Conservation (phyloP, 768 basidiomycete species). For the Tremella mesenterica region DNA sequence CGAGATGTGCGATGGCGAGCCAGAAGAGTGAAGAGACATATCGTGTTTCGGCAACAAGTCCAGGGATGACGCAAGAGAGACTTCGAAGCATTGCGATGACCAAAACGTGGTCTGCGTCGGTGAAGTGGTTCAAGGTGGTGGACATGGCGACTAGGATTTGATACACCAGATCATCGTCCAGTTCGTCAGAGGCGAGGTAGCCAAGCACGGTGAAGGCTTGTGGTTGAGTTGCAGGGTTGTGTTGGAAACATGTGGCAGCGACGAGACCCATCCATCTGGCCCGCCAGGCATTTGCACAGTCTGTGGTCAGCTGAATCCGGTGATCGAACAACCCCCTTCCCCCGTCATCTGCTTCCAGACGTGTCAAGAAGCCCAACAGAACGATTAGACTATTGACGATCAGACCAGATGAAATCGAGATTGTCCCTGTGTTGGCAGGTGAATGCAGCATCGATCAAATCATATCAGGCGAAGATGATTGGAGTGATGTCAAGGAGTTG, state of each 20-base stretch:
- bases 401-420: too few species aligned
- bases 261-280: constrained; percentile 89
- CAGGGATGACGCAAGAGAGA: constrained; percentile 67
- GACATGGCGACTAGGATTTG: constrained; percentile 84
- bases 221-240: constrained; percentile 76
- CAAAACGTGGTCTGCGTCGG: constrained; percentile 62
- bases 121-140: constrained; percentile 55
- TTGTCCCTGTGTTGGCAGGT: too few species aligned
- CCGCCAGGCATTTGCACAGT: constrained; percentile 69
- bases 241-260: constrained; percentile 80
- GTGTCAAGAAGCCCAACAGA: too few species aligned
- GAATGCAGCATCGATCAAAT: too few species aligned
- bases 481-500: background rate
- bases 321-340: too few species aligned
- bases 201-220: constrained; percentile 78
- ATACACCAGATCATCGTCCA: constrained; percentile 87
- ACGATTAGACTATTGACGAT: too few species aligned
- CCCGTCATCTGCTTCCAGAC: too few species aligned
- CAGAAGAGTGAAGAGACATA: constrained; percentile 69
- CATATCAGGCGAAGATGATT: too few species aligned
- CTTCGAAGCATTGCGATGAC: constrained; percentile 84
- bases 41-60: constrained; percentile 59
- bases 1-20: constrained; percentile 74
- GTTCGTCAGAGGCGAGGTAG: constrained; percentile 68
- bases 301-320: constrained; percentile 10